Evolutionary conservation across 176 grass and related monocot species (phyloP).

Genomic region (Oryza australiensis): DNA sequence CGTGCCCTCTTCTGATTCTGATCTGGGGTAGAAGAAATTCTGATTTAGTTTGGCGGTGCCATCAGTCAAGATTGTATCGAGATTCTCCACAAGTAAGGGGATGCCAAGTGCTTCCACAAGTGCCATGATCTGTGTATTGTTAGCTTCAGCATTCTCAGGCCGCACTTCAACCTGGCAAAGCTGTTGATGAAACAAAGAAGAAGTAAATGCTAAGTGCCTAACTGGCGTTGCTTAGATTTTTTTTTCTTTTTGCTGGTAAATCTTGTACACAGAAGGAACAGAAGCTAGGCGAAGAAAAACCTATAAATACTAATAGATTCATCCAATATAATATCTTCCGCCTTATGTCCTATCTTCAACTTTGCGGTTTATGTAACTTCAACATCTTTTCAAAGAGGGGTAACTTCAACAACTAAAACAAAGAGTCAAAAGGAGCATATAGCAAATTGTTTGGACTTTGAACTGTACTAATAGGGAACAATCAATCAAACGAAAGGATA

Average conservation of each 20-base stretch:
- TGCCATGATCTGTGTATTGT: background rate
- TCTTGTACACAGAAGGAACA: background rate
- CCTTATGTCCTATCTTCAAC: background rate
- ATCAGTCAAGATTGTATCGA: background rate
- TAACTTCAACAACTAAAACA: background rate
- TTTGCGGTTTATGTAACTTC: background rate
- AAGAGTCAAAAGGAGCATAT: background rate
- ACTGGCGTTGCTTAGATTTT: background rate
- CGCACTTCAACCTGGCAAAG: background rate
- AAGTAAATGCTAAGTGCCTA: background rate
- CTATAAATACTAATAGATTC: background rate
- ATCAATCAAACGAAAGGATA: background rate
- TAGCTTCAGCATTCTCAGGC: background rate
- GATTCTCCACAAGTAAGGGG: slow-evolving; percentile 9
- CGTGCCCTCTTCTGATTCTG: background rate
- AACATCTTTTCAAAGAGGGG: background rate
- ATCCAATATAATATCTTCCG: background rate
- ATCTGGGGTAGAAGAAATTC: background rate
- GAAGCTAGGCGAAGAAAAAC: background rate
- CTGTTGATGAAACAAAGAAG: background rate
- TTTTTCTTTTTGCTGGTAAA: background rate
- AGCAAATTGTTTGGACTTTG: background rate
- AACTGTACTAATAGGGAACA: background rate
- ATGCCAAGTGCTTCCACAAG: slow-evolving; percentile 16
- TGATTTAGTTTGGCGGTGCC: background rate